Evolutionary conservation across 192 early-diverging fungal species (phyloP), one percentile per base, ranked within the genome.

Genomic region (Gamsiella multidivaricata): DNA sequence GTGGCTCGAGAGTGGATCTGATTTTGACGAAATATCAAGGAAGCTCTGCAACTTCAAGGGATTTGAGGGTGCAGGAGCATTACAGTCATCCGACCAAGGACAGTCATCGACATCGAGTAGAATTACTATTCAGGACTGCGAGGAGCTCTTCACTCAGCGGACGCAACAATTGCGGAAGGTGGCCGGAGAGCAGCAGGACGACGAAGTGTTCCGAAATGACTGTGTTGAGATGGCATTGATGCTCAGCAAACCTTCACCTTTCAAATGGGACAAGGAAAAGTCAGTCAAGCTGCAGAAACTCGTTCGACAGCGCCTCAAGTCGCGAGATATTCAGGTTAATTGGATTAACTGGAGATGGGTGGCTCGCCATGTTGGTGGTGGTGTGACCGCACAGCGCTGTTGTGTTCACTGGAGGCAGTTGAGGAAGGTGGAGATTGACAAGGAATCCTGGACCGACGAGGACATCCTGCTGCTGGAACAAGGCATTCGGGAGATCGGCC

Each of bases 291-390:
- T 78, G 7, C 74, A 78, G 39, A 69, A 69, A 33, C 46, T 78
- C 10, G 61, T 78, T 42, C 59, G 65, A 5, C 74, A 63, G 29
- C 58, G 74, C 10, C 54, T 78, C 10, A 54, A 42, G 61, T 64
- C 74, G 8, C 74, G 74, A 18, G 74, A 54, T 5, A 36, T 78
- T 4, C 74, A 78, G 14, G 45, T 78, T 11, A 51, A 69, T 28
- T 78, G 74, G 74, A 58, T 78, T 23, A 78, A 78, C 37, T 78
- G 74, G 74, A 56, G 47, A n/a, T 78, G 74, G 74, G 74, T 78
- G 8, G 65, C 74, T 1, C 49, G 74, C 0, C 74, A 69, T 64
- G 59, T 78, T 1, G 74, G 74, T 7, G 51, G 41, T 17, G 65
- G 74, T 3, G 74, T 39, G 14, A 46, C 65, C 0, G 52, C 58